Base-by-base conservation (phyloP, 192 early-diverging fungal genomes). In the Coemansia sp. region DNA sequence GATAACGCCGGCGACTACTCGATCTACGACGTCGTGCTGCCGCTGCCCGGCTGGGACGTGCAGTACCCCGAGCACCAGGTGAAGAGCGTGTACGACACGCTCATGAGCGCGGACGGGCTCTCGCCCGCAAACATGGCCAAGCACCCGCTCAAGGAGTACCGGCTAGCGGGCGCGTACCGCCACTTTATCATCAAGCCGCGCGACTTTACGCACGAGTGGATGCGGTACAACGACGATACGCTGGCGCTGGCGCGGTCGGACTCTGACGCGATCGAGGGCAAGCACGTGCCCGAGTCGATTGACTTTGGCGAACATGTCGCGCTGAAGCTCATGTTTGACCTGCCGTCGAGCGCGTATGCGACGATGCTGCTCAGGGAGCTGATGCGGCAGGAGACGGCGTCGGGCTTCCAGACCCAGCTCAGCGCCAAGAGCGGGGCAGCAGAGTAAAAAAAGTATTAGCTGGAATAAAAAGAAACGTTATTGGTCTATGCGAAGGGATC, bases 301-400 rank as follows among this genome's bases (percentile, higher is more conserved):
- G 76, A 60, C n/a, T 85, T 82, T 33, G 95, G 95, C 23, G 64
- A 85, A 53, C 80, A 83, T 11, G 33, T 90, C 22, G 97, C 90
- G 8, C 58, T 96, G 24, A 76, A 88, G 40, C 65, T 95, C 14
- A 77, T 85, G 28, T 86, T 99, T 59, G 90, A 89, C 18, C 78
- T 99, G 48, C 74, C 69, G 27, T 82, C 91, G 2, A 93, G 91
- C 38, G 85, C 89, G 30, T 99, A 99, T 69, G 97, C 97, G 2
- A 99, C 97, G 0, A 97, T 99, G 95, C 87, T 89, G n/a, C 71
- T 99, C 54, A 83, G 95, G 18, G 97, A 99, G 70, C 72, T 97
- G 21, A 88, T 88, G 67, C 83, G 86, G 40, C 60, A 81, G 46
- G 83, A 86, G 32, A 88, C 89, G 9, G 82, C 85, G 6, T 56